phyloP scores from a whole-genome alignment of 805 yeast genomes.

The Wickerhamiella nectarea region DNA sequence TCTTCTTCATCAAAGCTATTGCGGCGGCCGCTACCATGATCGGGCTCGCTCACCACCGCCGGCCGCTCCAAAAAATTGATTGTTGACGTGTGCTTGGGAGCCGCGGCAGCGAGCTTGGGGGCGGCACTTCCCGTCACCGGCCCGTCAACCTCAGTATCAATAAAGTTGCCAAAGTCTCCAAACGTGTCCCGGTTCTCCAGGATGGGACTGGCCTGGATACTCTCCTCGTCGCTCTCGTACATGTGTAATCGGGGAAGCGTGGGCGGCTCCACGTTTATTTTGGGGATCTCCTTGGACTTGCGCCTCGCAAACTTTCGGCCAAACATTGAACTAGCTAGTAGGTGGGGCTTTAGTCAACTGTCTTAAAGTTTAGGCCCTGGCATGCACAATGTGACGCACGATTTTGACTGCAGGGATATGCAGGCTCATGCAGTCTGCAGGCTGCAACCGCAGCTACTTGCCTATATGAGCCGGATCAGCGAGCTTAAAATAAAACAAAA shows the following conservation, averaged over 20 bases:
- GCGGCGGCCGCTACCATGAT: neutral
- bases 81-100: conserved; percentile 1
- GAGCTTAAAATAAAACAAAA: too few relatives aligned
- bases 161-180: conserved; percentile 1
- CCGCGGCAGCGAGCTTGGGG: conserved; percentile 1
- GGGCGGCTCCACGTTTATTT: neutral
- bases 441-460: neutral
- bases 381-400: neutral
- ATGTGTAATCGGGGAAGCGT: neutral
- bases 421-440: neutral
- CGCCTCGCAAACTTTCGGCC: neutral
- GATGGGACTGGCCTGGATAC: conserved; percentile 7
- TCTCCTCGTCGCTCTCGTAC: conserved; percentile 9
- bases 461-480: too few relatives aligned
- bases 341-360: neutral
- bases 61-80: conserved; percentile 2
- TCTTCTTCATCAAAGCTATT: neutral
- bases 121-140: neutral
- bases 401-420: neutral
- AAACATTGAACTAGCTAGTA: neutral
- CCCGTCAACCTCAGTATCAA: neutral
- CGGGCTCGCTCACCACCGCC: neutral
- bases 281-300: neutral
- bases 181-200: conserved; percentile 2
- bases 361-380: neutral